Base-by-base conservation (phyloP, 352 stramenopile species). In the Pythium plurisporium region DNA sequence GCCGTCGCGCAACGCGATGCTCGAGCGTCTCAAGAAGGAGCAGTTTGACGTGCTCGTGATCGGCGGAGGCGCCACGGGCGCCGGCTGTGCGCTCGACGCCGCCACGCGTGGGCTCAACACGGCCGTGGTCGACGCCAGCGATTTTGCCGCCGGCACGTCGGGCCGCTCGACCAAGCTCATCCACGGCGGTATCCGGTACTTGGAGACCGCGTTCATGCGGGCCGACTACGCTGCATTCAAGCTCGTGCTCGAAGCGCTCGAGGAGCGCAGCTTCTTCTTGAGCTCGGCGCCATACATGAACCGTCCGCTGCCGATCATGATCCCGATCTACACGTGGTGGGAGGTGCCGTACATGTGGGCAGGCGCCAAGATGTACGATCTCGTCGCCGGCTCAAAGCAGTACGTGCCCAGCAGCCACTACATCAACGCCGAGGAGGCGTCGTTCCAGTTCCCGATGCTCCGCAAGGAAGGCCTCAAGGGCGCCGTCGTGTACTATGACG, bases 311-410 rank as follows among this genome's bases (percentile, higher is more conserved):
- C 92, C 92, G 12, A 98, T 98, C 76, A 97, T 98, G 89, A 97
- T 98, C 62, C 92, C 94, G 41, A 92, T 97, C 61, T 97, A 98
- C 74, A 96, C 76, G 56, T 98, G 90, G 91, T 98, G 88, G 89
- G 86, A 98, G 64, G 76, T 98, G 50, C 93, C 91, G 11, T 98
- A 98, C 79, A 96, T 97, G 77, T 97, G 83, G 87, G 83, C 80
- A 5, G 94, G 94, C 19, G 81, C 90, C 53, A 97, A 97, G 72
- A 74, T 90, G 27, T 98, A 98, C 65, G 94, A 98, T 56, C 51
- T 97, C 14, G 82, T 98, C 36, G 94, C 94, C 4, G 87, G 89
- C 44, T 75, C 57, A n/a, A 88, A 95, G 59, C 82, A 87, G 34
- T 91, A 85, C 54, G 92, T 98, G 43, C 89, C 92, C 7, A 69